Base-by-base conservation (phyloP, 2,329 filamentous ascomycete species). In the Huntiella bhutanensis region DNA sequence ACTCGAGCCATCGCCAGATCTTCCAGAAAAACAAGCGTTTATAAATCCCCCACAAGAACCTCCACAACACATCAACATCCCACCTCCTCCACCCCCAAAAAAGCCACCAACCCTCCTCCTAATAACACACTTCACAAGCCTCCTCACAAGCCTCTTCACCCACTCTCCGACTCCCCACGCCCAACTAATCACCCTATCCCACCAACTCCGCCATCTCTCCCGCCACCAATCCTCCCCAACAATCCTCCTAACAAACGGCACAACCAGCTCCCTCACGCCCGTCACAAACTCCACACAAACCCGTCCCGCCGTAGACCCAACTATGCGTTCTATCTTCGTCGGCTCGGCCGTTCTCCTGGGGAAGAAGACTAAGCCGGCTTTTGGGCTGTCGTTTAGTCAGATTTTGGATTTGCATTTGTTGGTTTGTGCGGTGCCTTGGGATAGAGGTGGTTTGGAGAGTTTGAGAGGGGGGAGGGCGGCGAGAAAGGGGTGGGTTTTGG, bases 321-420 rank as follows among this genome's bases (percentile, higher is more conserved):
- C 28, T 4, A 22, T 32, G 12, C 32, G 32, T 3, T 15, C 32
- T 12, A 32, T 33, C 19, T 33, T 13, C 17, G 34, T 42, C 19
- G 38, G 16, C 12, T 13, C 37, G n/a, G 11, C 56, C 56, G 1
- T 52, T n/a, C n/a, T 49, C 49, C 36, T 46, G 53, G 35, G 53
- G 41, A 33, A 58, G 6, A 55, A 58, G 45, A 66, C 60, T 50
- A 72, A 67, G 49, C 69, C 70, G 4, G 63, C 62, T 12, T 75
- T 73, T 46, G 73, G 73, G 4, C 59, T 65, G 11, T 63, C 70
- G 4, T 77, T 77, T 51, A 53, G 65, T 4, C 67, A 72, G 56
- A 61, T 76, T 37, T 59, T 73, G 0, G 66, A 74, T 40, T 44
- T 76, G 13, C 72, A 77, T 50, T 52, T 78, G 4, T 59, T 77